Evolutionary conservation across 2,329 filamentous ascomycete genomes (phyloP).

Genomic region (Calonectria pseudoreteaudii): DNA sequence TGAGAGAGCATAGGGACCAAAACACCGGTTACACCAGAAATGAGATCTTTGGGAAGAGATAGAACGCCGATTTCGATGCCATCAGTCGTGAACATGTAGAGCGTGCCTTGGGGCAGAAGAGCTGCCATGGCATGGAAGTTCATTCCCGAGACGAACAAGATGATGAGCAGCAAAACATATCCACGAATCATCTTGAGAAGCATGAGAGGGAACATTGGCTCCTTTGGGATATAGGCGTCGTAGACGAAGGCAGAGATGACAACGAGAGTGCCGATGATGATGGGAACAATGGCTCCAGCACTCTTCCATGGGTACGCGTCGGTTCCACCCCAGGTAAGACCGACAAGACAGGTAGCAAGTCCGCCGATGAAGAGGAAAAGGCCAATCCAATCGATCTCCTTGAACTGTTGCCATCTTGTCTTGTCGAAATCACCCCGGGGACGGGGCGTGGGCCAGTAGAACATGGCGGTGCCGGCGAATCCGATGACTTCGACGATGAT

Average conservation of each 20-base stretch:
- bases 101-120: slow-evolving; percentile 22
- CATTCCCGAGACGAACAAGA: slow-evolving; percentile 29
- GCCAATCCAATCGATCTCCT: slow-evolving; percentile 24
- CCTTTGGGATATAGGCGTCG: neutral
- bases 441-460: neutral
- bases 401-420: slow-evolving; percentile 22
- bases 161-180: neutral
- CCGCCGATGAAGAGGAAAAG: slow-evolving; percentile 8
- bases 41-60: neutral
- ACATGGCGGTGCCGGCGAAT: neutral
- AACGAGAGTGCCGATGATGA: neutral
- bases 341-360: neutral
- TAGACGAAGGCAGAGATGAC: neutral
- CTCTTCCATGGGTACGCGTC: neutral
- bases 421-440: slow-evolving; percentile 29
- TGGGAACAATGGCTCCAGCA: neutral
- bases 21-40: neutral
- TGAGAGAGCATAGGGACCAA: neutral
- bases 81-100: slow-evolving; percentile 30
- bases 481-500: neutral
- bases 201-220: neutral
- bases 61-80: slow-evolving; percentile 9
- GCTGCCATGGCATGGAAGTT: slow-evolving; percentile 27
- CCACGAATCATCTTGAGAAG: neutral
- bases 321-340: neutral